Conservation (phyloP, 371 early-diverging fungal genomes). For the Lichtheimia ramosa region DNA sequence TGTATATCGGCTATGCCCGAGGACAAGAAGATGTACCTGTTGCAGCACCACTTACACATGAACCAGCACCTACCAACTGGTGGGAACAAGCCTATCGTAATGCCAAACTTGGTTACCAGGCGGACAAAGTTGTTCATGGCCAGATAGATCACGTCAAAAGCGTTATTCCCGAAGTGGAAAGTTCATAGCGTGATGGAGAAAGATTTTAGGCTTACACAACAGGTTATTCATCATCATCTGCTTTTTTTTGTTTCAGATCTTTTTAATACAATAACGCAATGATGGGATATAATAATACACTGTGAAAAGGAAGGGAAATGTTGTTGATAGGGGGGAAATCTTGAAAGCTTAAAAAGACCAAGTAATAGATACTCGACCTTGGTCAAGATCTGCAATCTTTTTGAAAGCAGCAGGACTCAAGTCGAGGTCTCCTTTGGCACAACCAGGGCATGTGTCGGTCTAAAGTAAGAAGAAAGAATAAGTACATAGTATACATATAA, state of each 20-base stretch:
- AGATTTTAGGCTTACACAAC: background rate
- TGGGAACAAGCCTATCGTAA: background rate
- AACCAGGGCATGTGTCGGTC: constrained; percentile 47
- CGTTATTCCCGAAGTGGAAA: constrained; percentile 7
- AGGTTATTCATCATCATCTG: background rate
- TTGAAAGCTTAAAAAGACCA: constrained; percentile 41
- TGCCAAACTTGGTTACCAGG: constrained; percentile 17
- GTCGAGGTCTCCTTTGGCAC: constrained; percentile 48
- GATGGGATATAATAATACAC: no score
- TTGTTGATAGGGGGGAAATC: background rate
- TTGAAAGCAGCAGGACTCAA: constrained; percentile 55
- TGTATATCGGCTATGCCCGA: no score
- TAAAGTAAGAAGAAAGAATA: background rate
- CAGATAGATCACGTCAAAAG: constrained; percentile 12
- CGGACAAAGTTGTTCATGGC: constrained; percentile 7
- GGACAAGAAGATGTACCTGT: background rate
- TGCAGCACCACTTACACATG: background rate
- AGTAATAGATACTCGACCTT: constrained; percentile 47
- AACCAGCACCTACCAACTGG: constrained; percentile 4
- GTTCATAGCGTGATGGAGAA: background rate
- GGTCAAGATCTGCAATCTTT: constrained; percentile 35
- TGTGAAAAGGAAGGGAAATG: background rate
- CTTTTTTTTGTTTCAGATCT: background rate
- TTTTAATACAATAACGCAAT: no score
- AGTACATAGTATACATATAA: background rate